A percentile compares a stretch with the other conserved stretches of the same genome.
Conservation (phyloP, 352 stramenopile species). For the Pythium sp. region DNA sequence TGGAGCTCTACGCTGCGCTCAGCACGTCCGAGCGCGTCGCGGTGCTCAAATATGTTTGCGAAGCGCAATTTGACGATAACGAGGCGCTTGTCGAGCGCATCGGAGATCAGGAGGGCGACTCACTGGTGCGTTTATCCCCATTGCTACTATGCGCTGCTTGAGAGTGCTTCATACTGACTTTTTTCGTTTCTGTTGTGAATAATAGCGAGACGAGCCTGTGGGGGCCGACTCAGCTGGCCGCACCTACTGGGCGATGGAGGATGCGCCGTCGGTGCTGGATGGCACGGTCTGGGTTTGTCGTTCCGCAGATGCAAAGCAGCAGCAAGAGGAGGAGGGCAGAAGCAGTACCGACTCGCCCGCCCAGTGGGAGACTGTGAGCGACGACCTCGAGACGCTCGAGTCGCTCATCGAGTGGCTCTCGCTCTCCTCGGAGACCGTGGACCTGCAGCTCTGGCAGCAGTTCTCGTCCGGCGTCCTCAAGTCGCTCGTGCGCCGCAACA, state of each 20-base stretch:
- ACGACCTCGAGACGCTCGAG: slow-evolving; percentile 49
- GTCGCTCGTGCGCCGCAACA: slow-evolving; percentile 45
- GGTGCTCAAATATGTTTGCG: slow-evolving; percentile 60
- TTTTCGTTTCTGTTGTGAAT: background rate
- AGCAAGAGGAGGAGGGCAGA: slow-evolving; percentile 23
- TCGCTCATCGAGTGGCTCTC: slow-evolving; percentile 47
- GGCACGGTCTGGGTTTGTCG: slow-evolving; percentile 61
- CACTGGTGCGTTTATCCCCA: slow-evolving; percentile 27
- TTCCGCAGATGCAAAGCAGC: slow-evolving; percentile 20
- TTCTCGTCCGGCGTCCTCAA: slow-evolving; percentile 41
- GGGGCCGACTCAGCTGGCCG: slow-evolving; percentile 43
- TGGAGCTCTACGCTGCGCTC: slow-evolving; percentile 43
- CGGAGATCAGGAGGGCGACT: slow-evolving; percentile 47
- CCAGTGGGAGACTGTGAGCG: slow-evolving; percentile 60
- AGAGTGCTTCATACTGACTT: background rate
- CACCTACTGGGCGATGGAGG: slow-evolving; percentile 62
- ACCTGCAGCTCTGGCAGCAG: slow-evolving; percentile 57
- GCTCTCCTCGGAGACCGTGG: slow-evolving; percentile 39
- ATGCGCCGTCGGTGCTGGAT: slow-evolving; percentile 49
- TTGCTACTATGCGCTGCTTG: background rate
- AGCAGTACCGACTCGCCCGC: background rate
- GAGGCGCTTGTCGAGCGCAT: slow-evolving; percentile 53
- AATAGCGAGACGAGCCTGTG: slow-evolving; percentile 46
- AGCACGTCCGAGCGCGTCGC: slow-evolving; percentile 36
- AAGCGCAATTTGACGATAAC: slow-evolving; percentile 68